phyloP scores from a whole-genome alignment of 306 rosid genomes.

The Cyclanthera cordifolia region DNA sequence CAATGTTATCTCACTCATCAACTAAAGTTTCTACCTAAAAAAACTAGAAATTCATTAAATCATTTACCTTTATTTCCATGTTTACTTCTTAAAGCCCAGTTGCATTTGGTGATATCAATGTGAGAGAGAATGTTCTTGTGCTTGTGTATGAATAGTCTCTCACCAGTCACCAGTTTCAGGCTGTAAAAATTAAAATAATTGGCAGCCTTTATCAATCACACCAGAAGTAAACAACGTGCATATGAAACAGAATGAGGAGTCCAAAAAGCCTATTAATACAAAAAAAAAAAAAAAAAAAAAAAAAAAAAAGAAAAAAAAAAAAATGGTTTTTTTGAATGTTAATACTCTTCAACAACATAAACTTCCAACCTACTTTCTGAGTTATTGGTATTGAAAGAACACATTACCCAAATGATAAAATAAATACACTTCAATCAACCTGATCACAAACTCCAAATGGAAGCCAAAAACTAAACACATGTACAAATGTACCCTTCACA shows the following conservation, averaged over 20 bases:
- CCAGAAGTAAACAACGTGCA: background rate
- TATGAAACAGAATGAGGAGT: background rate
- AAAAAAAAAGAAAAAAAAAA: no score
- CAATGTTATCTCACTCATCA: no score
- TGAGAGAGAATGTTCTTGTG: background rate
- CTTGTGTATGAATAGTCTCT: background rate
- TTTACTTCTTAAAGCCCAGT: background rate
- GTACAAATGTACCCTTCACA: slow-evolving; percentile 12
- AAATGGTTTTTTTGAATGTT: background rate
- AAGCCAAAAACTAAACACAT: slow-evolving; percentile 3
- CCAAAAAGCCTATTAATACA: background rate
- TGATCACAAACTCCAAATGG: slow-evolving; percentile 1
- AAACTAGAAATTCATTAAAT: background rate
- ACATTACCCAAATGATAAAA: background rate
- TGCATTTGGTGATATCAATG: background rate
- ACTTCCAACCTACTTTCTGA: background rate
- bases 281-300: no score
- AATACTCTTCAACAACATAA: background rate
- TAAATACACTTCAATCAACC: slow-evolving; percentile 9
- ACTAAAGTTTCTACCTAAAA: background rate
- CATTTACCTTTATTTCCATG: background rate
- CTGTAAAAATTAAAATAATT: background rate
- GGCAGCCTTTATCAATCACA: background rate
- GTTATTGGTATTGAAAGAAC: background rate
- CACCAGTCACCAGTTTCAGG: background rate